Percentiles rank a stretch among this genome's conserved stretches.
Conservation (phyloP, 2,329 filamentous ascomycete genomes). For the Colletotrichum australisinense region DNA sequence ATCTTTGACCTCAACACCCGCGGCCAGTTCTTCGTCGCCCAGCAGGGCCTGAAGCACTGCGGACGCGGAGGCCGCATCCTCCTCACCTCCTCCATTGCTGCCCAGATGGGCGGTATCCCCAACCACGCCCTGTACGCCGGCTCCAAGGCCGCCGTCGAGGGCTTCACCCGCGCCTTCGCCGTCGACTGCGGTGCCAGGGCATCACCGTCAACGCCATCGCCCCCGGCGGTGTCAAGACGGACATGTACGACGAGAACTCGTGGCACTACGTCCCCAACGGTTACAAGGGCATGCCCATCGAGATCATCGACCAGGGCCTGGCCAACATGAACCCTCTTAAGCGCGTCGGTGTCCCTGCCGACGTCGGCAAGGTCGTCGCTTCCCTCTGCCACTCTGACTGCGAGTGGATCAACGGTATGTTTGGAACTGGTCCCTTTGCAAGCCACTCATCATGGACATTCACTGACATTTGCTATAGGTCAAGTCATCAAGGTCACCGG, state of each 20-base stretch:
- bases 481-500: slow-evolving; percentile 54
- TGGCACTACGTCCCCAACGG: slow-evolving; percentile 73
- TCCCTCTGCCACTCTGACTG: slow-evolving; percentile 67
- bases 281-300: slow-evolving; percentile 60
- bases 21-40: slow-evolving; percentile 82
- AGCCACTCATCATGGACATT: slow-evolving; percentile 62
- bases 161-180: slow-evolving; percentile 77
- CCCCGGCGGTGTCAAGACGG: slow-evolving; percentile 78
- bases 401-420: slow-evolving; percentile 73
- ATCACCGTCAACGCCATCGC: slow-evolving; percentile 81
- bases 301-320: slow-evolving; percentile 66
- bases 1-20: slow-evolving; percentile 79
- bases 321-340: slow-evolving; percentile 69
- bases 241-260: slow-evolving; percentile 80
- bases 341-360: slow-evolving; percentile 67
- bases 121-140: slow-evolving; percentile 80
- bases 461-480: slow-evolving; percentile 56
- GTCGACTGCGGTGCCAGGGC: slow-evolving; percentile 75
- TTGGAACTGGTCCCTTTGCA: background rate
- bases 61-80: slow-evolving; percentile 77
- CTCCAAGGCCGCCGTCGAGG: slow-evolving; percentile 78
- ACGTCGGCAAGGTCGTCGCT: slow-evolving; percentile 69
- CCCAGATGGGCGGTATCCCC: slow-evolving; percentile 73
- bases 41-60: slow-evolving; percentile 79
- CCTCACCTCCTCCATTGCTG: slow-evolving; percentile 77